Percentiles rank a stretch among this genome's conserved stretches.
phyloP scores from a whole-genome alignment of 2,329 filamentous ascomycete genomes.

The Juglanconis oblonga region DNA sequence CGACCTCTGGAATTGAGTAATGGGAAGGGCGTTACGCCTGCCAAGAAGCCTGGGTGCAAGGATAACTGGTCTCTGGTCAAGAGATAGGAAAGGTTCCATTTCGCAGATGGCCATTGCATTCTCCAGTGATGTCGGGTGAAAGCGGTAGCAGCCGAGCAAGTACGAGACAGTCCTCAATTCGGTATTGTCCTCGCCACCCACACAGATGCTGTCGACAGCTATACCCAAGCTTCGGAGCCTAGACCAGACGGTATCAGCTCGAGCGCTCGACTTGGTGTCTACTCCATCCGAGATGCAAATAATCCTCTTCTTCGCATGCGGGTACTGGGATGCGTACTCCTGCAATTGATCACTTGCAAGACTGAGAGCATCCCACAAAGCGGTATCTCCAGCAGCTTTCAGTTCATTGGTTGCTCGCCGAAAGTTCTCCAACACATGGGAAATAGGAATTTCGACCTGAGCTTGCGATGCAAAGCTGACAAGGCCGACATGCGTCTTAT shows the following conservation, averaged over 20 bases:
- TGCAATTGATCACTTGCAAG: not conserved
- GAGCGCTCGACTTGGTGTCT: not conserved
- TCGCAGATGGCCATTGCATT: slow-evolving; percentile 6
- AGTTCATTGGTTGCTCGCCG: slow-evolving; percentile 2
- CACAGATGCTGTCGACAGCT: not conserved
- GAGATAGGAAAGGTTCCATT: slow-evolving; percentile 10
- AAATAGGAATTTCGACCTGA: slow-evolving; percentile 4
- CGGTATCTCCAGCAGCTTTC: not conserved
- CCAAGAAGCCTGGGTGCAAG: not conserved
- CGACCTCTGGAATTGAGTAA: no score
- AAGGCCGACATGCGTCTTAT: slow-evolving; percentile 5
- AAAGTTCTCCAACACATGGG: slow-evolving; percentile 8
- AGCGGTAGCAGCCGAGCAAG: slow-evolving; percentile 1
- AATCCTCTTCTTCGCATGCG: slow-evolving; percentile 1
- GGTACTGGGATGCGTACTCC: not conserved
- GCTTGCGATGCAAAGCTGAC: not conserved
- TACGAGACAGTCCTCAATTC: slow-evolving; percentile 2
- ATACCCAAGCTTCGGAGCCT: not conserved
- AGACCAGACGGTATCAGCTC: not conserved
- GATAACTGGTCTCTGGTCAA: not conserved
- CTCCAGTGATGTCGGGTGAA: not conserved
- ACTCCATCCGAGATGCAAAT: slow-evolving; percentile 4
- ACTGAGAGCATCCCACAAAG: slow-evolving; percentile 5
- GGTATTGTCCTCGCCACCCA: not conserved
- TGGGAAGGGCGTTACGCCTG: no score